Percentiles rank a stretch among this genome's conserved stretches.
phyloP scores from a whole-genome alignment of 2,329 filamentous ascomycete genomes.

The Tympanopsis confertula region DNA sequence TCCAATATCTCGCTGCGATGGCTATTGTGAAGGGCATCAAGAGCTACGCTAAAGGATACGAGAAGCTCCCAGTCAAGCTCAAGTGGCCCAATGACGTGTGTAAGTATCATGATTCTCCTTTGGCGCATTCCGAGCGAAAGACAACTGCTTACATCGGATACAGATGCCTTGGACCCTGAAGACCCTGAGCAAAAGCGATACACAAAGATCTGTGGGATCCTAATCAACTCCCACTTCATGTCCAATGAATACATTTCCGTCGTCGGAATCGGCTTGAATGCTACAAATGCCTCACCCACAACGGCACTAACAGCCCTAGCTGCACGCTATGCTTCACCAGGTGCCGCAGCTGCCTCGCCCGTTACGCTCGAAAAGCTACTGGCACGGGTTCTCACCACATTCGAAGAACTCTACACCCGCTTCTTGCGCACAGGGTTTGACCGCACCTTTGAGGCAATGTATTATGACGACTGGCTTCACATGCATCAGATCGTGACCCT shows the following conservation, averaged over 20 bases:
- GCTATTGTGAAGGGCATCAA: constrained; percentile 77
- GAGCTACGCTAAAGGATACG: constrained; percentile 66
- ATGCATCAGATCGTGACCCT: constrained; percentile 1
- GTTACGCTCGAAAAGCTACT: background rate
- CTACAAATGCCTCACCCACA: background rate
- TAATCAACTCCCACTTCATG: background rate
- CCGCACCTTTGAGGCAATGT: background rate
- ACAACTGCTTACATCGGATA: too few species aligned
- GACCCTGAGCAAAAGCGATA: background rate
- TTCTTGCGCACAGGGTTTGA: constrained; percentile 1
- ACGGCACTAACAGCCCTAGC: background rate
- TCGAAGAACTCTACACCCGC: background rate
- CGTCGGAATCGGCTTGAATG: constrained; percentile 1
- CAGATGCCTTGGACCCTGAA: constrained; percentile 1
- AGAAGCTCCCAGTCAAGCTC: constrained; percentile 65
- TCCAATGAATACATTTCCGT: constrained; percentile 1
- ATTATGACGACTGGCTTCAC: constrained; percentile 1
- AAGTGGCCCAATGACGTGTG: constrained; percentile 98
- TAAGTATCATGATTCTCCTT: constrained; percentile 27
- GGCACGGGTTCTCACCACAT: background rate
- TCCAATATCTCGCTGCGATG: constrained; percentile 85
- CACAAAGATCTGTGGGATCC: constrained; percentile 1
- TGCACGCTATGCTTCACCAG: background rate
- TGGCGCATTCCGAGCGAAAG: background rate
- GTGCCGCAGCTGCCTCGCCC: background rate